A percentile compares a stretch with the other conserved stretches of the same genome.
Conservation (phyloP, 345 rosid species). For the Camelina hispida region DNA sequence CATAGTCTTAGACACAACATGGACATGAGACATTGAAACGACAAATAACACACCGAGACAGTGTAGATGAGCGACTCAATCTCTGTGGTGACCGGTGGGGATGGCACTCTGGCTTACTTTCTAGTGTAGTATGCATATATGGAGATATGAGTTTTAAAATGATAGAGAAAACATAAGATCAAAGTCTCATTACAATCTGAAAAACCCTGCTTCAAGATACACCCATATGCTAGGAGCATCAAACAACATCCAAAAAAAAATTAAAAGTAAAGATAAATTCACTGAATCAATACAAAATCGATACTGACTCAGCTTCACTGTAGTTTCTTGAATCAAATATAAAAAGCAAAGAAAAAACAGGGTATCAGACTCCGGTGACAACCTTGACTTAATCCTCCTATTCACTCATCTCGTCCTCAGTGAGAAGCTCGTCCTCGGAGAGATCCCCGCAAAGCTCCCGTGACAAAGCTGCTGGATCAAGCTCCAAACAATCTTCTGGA, state of each 20-base stretch:
- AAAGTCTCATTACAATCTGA: not conserved
- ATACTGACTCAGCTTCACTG: not conserved
- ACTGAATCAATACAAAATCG: not conserved
- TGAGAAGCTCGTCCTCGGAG: conserved; percentile 41
- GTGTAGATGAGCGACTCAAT: too few species aligned
- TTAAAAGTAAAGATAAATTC: not conserved
- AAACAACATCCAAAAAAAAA: conserved; percentile 6
- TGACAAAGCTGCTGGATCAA: conserved; percentile 79
- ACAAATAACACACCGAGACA: too few species aligned
- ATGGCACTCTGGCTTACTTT: too few species aligned
- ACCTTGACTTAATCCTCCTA: too few species aligned
- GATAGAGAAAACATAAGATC: not conserved
- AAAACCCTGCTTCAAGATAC: not conserved
- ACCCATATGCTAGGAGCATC: conserved; percentile 28
- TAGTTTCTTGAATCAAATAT: not conserved
- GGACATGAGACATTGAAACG: too few species aligned
- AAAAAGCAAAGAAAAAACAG: not conserved
- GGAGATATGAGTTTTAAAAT: too few species aligned
- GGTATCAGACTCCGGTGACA: not conserved
- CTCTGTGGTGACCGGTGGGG: too few species aligned
- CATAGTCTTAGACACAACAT: too few species aligned
- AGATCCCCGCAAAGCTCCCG: conserved; percentile 50
- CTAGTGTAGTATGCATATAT: too few species aligned
- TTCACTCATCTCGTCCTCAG: conserved; percentile 14
- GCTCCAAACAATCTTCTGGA: conserved; percentile 62